Evolutionary conservation across 768 basidiomycete genomes (phyloP).

Genomic region (Russula vinacea): DNA sequence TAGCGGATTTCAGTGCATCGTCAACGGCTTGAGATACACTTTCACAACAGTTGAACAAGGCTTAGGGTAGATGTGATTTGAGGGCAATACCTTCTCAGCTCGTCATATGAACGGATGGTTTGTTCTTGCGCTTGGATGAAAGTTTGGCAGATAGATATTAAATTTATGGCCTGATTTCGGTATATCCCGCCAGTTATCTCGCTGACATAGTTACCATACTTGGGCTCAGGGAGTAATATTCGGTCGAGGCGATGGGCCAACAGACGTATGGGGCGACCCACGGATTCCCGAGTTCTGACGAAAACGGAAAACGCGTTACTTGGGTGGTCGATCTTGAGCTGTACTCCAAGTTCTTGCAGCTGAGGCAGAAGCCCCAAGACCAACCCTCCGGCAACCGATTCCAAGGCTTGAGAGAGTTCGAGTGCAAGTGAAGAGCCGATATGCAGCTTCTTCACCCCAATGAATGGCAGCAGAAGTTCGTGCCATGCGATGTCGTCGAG

Average conservation of each 20-base stretch:
- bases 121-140: neutral
- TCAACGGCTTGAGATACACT: neutral
- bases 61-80: too few relatives aligned
- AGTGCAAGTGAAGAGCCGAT: too few relatives aligned
- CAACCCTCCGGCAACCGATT: too few relatives aligned
- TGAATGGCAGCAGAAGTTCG: too few relatives aligned
- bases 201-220: neutral
- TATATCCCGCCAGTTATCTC: conserved; percentile 12
- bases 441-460: too few relatives aligned
- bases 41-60: neutral
- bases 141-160: neutral
- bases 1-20: neutral
- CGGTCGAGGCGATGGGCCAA: neutral
- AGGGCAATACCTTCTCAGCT: conserved; percentile 5
- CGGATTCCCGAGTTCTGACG: neutral
- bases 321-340: too few relatives aligned
- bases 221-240: too few relatives aligned
- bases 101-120: neutral
- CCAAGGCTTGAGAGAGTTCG: too few relatives aligned
- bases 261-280: neutral
- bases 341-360: too few relatives aligned
- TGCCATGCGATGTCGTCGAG: too few relatives aligned
- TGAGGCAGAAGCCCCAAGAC: too few relatives aligned
- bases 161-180: conserved; percentile 8
- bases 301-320: neutral